A percentile compares a stretch with the other conserved stretches of the same genome.
Conservation (phyloP, 768 basidiomycete genomes). For the Mycena kentingensis region DNA sequence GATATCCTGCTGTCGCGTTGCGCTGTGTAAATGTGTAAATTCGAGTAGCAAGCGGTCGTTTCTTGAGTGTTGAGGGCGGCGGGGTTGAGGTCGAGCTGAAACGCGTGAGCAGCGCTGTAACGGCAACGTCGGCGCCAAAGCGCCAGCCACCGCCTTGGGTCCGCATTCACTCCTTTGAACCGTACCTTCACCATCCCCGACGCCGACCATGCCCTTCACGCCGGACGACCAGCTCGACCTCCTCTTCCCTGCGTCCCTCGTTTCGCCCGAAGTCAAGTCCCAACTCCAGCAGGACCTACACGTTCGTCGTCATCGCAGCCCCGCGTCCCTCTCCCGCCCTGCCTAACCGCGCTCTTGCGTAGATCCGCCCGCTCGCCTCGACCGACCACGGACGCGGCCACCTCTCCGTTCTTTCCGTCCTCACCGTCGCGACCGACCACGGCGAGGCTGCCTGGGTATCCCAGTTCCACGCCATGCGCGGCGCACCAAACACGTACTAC, state of each 20-base stretch:
- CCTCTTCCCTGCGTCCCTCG: conserved; percentile 71
- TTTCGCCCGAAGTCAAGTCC: conserved; percentile 62
- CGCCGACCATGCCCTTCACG: conserved; percentile 42
- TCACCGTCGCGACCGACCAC: conserved; percentile 69
- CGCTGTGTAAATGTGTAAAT: background rate
- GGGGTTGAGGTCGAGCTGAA: background rate
- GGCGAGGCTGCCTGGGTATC: conserved; percentile 69
- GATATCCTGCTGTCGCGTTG: conserved; percentile 4
- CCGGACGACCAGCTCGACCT: conserved; percentile 72
- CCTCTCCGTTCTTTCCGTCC: conserved; percentile 75
- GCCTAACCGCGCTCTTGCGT: background rate
- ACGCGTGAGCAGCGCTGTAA: too few relatives aligned
- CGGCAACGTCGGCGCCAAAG: conserved; percentile 1
- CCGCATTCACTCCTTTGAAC: conserved; percentile 9
- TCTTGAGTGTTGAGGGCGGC: background rate
- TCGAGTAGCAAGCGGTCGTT: background rate
- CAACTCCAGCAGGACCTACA: conserved; percentile 68
- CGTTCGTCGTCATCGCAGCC: conserved; percentile 43
- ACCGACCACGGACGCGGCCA: conserved; percentile 84
- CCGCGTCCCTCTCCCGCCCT: background rate
- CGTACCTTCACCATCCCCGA: background rate
- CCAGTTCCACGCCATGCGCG: conserved; percentile 65
- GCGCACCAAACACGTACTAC: conserved; percentile 69
- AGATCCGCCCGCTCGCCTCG: conserved; percentile 90
- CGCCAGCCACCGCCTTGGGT: too few relatives aligned